These are phyloP conservation scores for Trametes sp. DNA, from an alignment of 1,284 basidiomycete genomes.

Conservation along the genomic window DNA sequence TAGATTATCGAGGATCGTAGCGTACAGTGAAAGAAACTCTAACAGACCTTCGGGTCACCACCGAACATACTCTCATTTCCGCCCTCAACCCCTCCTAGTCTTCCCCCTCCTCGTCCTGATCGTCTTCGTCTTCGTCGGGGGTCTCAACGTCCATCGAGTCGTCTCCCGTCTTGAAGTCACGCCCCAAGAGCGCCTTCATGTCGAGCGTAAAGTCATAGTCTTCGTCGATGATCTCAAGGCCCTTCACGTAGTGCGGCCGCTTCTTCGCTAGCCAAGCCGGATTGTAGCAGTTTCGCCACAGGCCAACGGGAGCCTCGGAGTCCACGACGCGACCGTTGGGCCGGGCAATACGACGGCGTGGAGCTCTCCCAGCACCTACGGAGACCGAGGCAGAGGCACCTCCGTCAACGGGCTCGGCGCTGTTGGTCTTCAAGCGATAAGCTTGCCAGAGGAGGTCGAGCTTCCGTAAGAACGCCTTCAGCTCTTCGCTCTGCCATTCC, in stretches of 20 bases:
- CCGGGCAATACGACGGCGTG: neutral
- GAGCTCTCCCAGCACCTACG: neutral
- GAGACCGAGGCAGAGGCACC: neutral
- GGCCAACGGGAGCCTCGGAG: neutral
- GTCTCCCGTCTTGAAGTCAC: neutral
- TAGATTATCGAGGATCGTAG: neutral
- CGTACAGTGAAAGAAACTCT: neutral
- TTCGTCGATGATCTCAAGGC: neutral
- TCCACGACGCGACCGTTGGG: neutral
- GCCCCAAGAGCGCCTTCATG: neutral
- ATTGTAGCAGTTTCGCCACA: neutral
- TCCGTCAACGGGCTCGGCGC: no score
- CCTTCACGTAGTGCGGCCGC: neutral
- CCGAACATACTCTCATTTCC: neutral
- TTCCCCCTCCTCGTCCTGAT: neutral
- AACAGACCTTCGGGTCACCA: slow-evolving; percentile 1
- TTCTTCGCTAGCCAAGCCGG: neutral
- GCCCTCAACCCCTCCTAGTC: neutral
- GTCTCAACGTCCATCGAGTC: neutral
- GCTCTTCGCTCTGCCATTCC: slow-evolving; percentile 2
- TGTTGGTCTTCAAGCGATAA: neutral
- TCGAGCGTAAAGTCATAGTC: neutral
- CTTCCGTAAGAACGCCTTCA: neutral
- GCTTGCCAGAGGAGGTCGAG: neutral
- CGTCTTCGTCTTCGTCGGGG: neutral